phyloP scores from a whole-genome alignment of 306 rosid genomes.

The Vigna angularis region DNA sequence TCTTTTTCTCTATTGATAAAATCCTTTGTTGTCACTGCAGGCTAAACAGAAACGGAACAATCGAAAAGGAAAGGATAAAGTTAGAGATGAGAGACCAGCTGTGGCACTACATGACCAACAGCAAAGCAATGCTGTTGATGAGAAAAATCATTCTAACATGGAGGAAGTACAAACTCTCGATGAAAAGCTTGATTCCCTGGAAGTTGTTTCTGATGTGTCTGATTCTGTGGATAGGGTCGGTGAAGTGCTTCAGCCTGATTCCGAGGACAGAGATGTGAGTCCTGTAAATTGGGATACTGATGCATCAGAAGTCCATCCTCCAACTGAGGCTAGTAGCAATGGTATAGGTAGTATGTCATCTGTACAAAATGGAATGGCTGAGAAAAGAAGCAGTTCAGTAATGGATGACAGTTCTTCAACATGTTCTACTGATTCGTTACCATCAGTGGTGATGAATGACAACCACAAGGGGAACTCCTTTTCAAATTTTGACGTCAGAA shows the following conservation, averaged over 20 bases:
- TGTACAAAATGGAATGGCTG: constrained; percentile 69
- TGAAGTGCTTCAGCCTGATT: constrained; percentile 76
- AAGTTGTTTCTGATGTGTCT: constrained; percentile 82
- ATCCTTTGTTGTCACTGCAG: constrained; percentile 53
- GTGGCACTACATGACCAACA: constrained; percentile 54
- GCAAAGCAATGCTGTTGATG: constrained; percentile 56
- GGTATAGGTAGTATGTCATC: constrained; percentile 64
- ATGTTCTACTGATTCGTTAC: constrained; percentile 92
- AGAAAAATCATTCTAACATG: constrained; percentile 54
- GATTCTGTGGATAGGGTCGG: constrained; percentile 81
- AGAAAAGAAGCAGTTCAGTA: constrained; percentile 64
- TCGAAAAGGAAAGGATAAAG: constrained; percentile 88
- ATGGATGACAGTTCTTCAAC: constrained; percentile 99
- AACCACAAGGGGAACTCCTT: constrained; percentile 66
- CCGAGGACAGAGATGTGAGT: constrained; percentile 89
- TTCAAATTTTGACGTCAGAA: constrained; percentile 61
- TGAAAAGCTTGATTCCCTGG: constrained; percentile 71
- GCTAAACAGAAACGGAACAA: constrained; percentile 92
- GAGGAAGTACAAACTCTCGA: constrained; percentile 64
- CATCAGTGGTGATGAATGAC: constrained; percentile 74
- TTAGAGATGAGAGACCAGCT: constrained; percentile 69
- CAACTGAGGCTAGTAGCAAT: constrained; percentile 71
- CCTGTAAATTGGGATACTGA: constrained; percentile 95
- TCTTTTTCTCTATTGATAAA: constrained; percentile 33
- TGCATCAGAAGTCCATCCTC: constrained; percentile 87